Evolutionary conservation across 2,329 filamentous ascomycete species (phyloP).

Genomic region (Anisogramma anomala): DNA sequence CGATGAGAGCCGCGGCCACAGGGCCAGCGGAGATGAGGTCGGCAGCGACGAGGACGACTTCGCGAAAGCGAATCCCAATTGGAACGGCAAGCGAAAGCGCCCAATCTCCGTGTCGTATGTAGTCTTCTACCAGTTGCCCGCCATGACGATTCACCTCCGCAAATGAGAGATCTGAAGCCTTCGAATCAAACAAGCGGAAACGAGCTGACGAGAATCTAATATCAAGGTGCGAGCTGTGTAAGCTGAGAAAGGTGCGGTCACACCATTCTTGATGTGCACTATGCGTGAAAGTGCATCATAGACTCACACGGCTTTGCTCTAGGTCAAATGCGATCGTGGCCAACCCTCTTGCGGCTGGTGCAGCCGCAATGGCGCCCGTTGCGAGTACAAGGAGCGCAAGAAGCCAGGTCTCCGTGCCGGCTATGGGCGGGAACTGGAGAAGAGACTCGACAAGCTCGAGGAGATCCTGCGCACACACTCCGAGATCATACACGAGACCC

Average conservation of each 20-base stretch:
- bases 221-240: conserved; percentile 62
- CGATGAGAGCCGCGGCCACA: conserved; percentile 9
- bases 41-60: conserved; percentile 38
- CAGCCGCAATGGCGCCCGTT: conserved; percentile 48
- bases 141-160: no score
- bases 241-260: conserved; percentile 57
- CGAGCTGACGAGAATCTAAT: conserved; percentile 26
- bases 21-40: conserved; percentile 22
- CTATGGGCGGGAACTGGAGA: conserved; percentile 63
- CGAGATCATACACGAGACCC: conserved; percentile 51
- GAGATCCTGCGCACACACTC: conserved; percentile 54
- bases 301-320: not conserved
- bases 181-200: conserved; percentile 15
- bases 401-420: conserved; percentile 54
- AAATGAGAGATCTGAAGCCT: conserved; percentile 12
- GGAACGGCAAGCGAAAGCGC: conserved; percentile 46
- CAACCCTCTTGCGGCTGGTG: conserved; percentile 63
- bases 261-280: conserved; percentile 12
- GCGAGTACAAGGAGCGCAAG: conserved; percentile 59
- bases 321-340: conserved; percentile 66
- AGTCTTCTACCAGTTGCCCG: conserved; percentile 1
- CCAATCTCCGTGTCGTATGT: conserved; percentile 50
- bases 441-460: conserved; percentile 59
- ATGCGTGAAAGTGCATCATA: not conserved
- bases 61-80: conserved; percentile 28